Evolutionary conservation across 2,329 filamentous ascomycete species (phyloP).

Genomic region (Ceratocystis cubensis): DNA sequence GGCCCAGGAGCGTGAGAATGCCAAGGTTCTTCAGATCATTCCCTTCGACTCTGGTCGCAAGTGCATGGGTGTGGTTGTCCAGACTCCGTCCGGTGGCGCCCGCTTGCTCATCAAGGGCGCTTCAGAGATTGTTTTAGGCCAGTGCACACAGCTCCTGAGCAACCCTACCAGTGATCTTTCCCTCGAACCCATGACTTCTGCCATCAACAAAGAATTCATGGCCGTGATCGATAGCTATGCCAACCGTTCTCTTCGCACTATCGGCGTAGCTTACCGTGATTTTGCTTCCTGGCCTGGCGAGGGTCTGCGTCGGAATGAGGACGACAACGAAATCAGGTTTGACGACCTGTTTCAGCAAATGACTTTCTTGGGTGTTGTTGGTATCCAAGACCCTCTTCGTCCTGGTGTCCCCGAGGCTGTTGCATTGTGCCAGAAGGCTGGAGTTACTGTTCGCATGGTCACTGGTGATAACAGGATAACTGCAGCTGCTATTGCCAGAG

Average conservation of each 20-base stretch:
- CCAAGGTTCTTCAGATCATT: constrained; percentile 50
- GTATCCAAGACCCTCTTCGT: constrained; percentile 70
- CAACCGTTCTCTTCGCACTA: constrained; percentile 66
- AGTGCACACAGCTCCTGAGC: constrained; percentile 41
- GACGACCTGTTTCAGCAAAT: constrained; percentile 56
- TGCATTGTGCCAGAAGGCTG: constrained; percentile 57
- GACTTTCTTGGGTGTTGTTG: constrained; percentile 57
- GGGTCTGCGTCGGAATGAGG: constrained; percentile 41
- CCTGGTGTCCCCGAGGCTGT: constrained; percentile 64
- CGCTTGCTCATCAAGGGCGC: constrained; percentile 52
- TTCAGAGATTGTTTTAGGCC: constrained; percentile 48
- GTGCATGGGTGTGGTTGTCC: constrained; percentile 52
- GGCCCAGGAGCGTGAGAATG: constrained; percentile 49
- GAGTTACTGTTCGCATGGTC: constrained; percentile 73
- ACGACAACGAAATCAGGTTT: constrained; percentile 50
- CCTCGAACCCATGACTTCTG: constrained; percentile 35
- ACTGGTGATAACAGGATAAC: constrained; percentile 73
- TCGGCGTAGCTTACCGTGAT: constrained; percentile 71
- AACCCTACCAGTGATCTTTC: constrained; percentile 37
- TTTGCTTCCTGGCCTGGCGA: constrained; percentile 74
- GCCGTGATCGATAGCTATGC: constrained; percentile 66
- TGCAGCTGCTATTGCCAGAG: constrained; percentile 63
- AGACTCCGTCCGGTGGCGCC: constrained; percentile 38
- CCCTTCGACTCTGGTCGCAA: constrained; percentile 67
- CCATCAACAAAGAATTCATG: constrained; percentile 46